Base-by-base conservation (phyloP, 805 yeast genomes). In the Wickerhamiella qilinensis region DNA sequence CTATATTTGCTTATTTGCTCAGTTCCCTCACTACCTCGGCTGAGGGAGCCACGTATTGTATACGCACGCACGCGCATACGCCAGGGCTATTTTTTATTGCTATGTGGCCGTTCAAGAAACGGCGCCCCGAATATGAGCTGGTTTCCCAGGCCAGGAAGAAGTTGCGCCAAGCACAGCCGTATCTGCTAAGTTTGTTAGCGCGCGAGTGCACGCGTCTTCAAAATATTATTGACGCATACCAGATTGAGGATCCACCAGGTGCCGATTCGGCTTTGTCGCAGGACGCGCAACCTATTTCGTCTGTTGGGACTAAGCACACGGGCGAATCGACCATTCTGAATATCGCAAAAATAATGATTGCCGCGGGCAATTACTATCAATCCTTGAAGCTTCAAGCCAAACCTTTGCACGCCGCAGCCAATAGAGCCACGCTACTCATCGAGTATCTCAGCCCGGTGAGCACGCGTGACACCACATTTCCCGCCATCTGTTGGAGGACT, bases 291-390 rank as follows among this genome's bases (percentile, higher is more conserved):
- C n/a, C n/a, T n/a, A n/a, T n/a, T n/a, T n/a, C n/a, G n/a, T n/a
- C n/a, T n/a, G n/a, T n/a, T n/a, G n/a, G n/a, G n/a, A n/a, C n/a
- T n/a, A n/a, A n/a, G n/a, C n/a, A n/a, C n/a, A n/a, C n/a, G n/a
- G n/a, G n/a, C n/a, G n/a, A n/a, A n/a, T n/a, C n/a, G n/a, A n/a
- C n/a, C n/a, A n/a, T n/a, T n/a, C n/a, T n/a, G n/a, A n/a, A n/a
- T n/a, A n/a, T n/a, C n/a, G n/a, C n/a, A n/a, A 22, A 22, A 22
- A 22, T 39, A 3, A 29, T 39, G 20, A 9, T 36, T 24, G 39
- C 42, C 14, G 33, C 37, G 2, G 30, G 24, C 4, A 36, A 39
- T 15, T 39, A 35, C 27, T 22, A 22, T 15, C 37, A 27, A 31
- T 36, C 4, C 16, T 16, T 39, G n/a, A 36, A 36, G 15, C 16